Evolutionary conservation across 2,329 filamentous ascomycete genomes (phyloP), one percentile per base, ranked within the genome.

Genomic region (Nemania sp.): DNA sequence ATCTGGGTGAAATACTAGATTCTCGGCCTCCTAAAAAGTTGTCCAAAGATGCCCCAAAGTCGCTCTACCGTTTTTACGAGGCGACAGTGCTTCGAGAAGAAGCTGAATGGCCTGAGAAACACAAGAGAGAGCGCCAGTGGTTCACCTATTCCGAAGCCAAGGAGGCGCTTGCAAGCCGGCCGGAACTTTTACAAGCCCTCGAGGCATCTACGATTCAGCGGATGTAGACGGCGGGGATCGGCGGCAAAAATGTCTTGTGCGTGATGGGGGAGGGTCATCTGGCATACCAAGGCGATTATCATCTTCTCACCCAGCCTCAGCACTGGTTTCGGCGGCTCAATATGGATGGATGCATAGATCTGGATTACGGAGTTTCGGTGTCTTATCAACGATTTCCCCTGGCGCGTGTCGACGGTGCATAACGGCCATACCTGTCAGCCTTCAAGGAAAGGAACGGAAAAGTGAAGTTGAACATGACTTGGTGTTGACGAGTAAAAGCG

Each of bases 121-220:
- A 96, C 73, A 97, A 97, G 80, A 83, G 94, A 66, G 87, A 87
- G 71, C 85, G 94, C 56, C 84, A 88, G 70, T 99, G 94, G 94
- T 91, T 96, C 72, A 87, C 85, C 46, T 97, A 90, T 70, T 75
- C 80, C 45, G 84, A 95, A 72, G 94, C 94, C n/a, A 84, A 83
- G 61, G 84, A 89, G 62, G 86, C 86, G 43, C 77, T 99, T 66
- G 81, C 84, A 62, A 81, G 83, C 57, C 83, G 94, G 52, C 93
- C 93, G 2, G 94, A 97, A 78, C 79, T 99, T 54, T 77, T 93
- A 61, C 90, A 96, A 71, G 94, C 94, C 24, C 78, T 99, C 58
- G 87, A 89, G 68, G 82, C 89, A 66, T 95, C 90, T 69, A 88
- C 87, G 48, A 80, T 91, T 73, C 81, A 84, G 68, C 75, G 76